A percentile compares a stretch with the other conserved stretches of the same genome.
These are phyloP conservation scores for Arachnomyces sp. DNA, from an alignment of 2,329 filamentous ascomycete genomes.

Conservation along the genomic window DNA sequence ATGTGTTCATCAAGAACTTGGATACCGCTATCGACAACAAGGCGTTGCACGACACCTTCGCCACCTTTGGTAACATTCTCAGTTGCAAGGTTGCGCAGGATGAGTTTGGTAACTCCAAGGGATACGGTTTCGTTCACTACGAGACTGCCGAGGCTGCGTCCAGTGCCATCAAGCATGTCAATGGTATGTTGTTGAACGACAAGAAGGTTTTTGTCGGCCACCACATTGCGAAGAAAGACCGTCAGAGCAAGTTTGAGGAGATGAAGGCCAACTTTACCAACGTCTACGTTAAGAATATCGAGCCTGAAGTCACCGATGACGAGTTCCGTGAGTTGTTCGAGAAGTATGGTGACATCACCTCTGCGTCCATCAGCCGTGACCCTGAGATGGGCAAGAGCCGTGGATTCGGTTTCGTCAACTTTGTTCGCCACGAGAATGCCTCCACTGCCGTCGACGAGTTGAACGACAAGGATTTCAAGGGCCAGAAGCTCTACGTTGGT, in stretches of 20 bases:
- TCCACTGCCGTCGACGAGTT: constrained; percentile 80
- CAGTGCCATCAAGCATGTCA: constrained; percentile 98
- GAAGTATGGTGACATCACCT: constrained; percentile 88
- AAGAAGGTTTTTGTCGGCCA: constrained; percentile 99
- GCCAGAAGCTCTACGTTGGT: constrained; percentile 94
- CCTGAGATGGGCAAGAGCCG: constrained; percentile 78
- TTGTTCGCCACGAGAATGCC: constrained; percentile 81
- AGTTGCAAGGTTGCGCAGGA: constrained; percentile 99
- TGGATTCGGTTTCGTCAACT: constrained; percentile 95
- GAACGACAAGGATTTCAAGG: constrained; percentile 84
- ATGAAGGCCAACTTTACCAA: constrained; percentile 99
- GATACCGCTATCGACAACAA: constrained; percentile 99
- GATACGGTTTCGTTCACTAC: constrained; percentile 99
- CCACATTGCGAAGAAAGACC: constrained; percentile 99
- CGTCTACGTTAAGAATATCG: constrained; percentile 98
- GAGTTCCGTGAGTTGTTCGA: constrained; percentile 92
- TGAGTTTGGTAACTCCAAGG: constrained; percentile 93
- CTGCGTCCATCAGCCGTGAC: constrained; percentile 85
- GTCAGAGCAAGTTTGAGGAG: constrained; percentile 99
- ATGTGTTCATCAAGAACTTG: constrained; percentile 99
- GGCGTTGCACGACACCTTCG: constrained; percentile 98
- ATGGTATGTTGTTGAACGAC: constrained; percentile 99
- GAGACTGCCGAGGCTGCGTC: constrained; percentile 96
- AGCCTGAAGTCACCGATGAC: constrained; percentile 74
- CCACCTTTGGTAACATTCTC: constrained; percentile 97